Evolutionary conservation across 257 asterid species (phyloP).

Genomic region (Nemophila menziesii): DNA sequence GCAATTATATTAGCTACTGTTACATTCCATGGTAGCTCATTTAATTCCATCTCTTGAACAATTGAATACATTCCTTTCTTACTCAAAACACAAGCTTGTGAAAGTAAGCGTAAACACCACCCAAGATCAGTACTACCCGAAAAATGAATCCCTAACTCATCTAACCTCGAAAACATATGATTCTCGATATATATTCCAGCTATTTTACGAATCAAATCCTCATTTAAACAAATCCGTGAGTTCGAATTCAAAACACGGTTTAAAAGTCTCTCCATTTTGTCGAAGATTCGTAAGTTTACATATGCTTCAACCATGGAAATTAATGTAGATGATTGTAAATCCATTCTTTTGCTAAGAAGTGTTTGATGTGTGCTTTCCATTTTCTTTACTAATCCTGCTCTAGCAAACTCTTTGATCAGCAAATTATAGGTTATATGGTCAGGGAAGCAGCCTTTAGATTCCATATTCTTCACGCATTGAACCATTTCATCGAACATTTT

Average conservation of each 20-base stretch:
- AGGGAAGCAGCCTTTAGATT: slow-evolving; percentile 15
- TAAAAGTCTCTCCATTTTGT: slow-evolving; percentile 20
- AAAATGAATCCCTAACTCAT: slow-evolving; percentile 16
- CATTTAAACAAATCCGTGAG: slow-evolving; percentile 12
- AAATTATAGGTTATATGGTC: slow-evolving; percentile 22
- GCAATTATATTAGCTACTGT: slow-evolving; percentile 18
- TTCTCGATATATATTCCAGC: slow-evolving; percentile 18
- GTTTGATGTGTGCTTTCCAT: slow-evolving; percentile 21
- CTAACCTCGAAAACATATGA: slow-evolving; percentile 25
- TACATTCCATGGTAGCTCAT: slow-evolving; percentile 19
- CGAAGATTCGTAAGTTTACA: slow-evolving; percentile 18
- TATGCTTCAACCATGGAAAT: slow-evolving; percentile 21
- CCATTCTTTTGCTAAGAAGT: slow-evolving; percentile 12
- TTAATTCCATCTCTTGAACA: slow-evolving; percentile 22
- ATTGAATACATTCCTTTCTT: slow-evolving; percentile 18
- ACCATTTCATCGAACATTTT: slow-evolving; percentile 22
- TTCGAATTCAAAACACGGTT: slow-evolving; percentile 11
- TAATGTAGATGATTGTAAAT: slow-evolving; percentile 17
- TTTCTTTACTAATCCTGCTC: slow-evolving; percentile 21
- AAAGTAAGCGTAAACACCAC: slow-evolving; percentile 24
- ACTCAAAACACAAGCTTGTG: slow-evolving; percentile 22
- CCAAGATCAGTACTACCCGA: slow-evolving; percentile 20
- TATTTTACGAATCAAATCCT: slow-evolving; percentile 18
- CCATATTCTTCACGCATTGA: slow-evolving; percentile 17
- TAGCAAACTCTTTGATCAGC: slow-evolving; percentile 18